Base-by-base conservation (phyloP, 2,329 filamentous ascomycete genomes). In the Sporothrix euskadiensis region DNA sequence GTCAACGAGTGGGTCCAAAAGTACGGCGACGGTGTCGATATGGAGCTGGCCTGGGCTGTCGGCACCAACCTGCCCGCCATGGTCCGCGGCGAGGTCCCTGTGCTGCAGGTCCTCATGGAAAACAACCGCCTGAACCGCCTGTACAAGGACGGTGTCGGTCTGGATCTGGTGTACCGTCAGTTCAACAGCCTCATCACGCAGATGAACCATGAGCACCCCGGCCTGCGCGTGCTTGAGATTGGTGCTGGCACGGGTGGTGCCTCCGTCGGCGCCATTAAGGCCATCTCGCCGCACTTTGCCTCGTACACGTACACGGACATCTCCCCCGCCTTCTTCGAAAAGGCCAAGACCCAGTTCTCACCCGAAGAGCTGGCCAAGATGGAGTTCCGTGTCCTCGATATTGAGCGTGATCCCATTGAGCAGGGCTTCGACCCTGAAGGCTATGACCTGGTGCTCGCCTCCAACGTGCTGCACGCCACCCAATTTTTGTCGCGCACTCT, bases 361-460 rank as follows among this genome's bases (percentile, higher is more conserved):
- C 74, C 75, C 9, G 78, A 77, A 66, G 70, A 74, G 9, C 66
- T 72, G 5, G 74, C 73, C 10, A 14, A 77, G 30, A 78, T 83
- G 71, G 75, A 77, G 12, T 83, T 77, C 74, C 76, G 75, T 72
- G 77, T 77, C 16, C 77, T 83, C 4, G 79, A 83, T 73, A 80
- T 83, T 41, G 77, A 79, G 35, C 73, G 78, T 47, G 79, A 81
- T 44, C 79, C 79, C 2, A 66, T 69, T 0, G 72, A 73, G 5
- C 82, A 83, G 73, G 81, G 81, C 8, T 82, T 82, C 59, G 78
- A 79, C 32, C 73, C 75, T 3, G 77, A 75, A 4, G 72, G 72
- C 0, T 83, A 80, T 66, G 82, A 84, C 71, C 70, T 84, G 5
- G 75, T 84, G 3, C 76, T 84, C 71, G 83, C 82, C 0, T 79